Conservation (phyloP, 108 stramenopile genomes). For the Heterococcus sp. region DNA sequence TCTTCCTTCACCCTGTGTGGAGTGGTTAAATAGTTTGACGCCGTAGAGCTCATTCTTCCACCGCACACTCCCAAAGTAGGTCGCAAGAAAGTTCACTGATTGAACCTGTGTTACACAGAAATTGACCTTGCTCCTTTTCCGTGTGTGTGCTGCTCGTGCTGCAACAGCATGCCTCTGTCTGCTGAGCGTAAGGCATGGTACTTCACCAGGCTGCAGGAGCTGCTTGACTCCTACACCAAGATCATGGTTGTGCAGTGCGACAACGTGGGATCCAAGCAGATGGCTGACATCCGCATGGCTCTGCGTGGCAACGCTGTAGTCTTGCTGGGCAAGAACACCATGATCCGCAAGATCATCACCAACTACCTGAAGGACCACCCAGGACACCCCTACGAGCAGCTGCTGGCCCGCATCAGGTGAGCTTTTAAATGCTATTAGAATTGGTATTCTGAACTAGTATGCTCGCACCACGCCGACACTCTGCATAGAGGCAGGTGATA, state of each 20-base stretch:
- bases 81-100: too few relatives aligned
- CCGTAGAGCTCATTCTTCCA: slow-evolving; percentile 51
- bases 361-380: slow-evolving; percentile 87
- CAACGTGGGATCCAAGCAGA: slow-evolving; percentile 97
- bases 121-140: too few relatives aligned
- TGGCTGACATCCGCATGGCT: slow-evolving; percentile 80
- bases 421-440: too few relatives aligned
- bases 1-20: slow-evolving; percentile 14
- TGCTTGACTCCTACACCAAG: slow-evolving; percentile 60
- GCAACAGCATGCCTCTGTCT: slow-evolving; percentile 34
- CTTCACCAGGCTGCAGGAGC: slow-evolving; percentile 43
- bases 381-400: slow-evolving; percentile 69
- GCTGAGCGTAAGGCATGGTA: slow-evolving; percentile 44
- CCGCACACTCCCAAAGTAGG: slow-evolving; percentile 41
- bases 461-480: neutral
- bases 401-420: neutral
- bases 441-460: too few relatives aligned
- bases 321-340: slow-evolving; percentile 98
- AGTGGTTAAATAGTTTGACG: slow-evolving; percentile 53
- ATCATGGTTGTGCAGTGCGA: slow-evolving; percentile 82
- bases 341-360: slow-evolving; percentile 93
- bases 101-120: too few relatives aligned
- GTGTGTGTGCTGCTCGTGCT: too few relatives aligned
- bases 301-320: slow-evolving; percentile 89
- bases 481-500: neutral